Evolutionary conservation across 805 yeast genomes (phyloP).

Genomic region (Metschnikowia noctiluminum): DNA sequence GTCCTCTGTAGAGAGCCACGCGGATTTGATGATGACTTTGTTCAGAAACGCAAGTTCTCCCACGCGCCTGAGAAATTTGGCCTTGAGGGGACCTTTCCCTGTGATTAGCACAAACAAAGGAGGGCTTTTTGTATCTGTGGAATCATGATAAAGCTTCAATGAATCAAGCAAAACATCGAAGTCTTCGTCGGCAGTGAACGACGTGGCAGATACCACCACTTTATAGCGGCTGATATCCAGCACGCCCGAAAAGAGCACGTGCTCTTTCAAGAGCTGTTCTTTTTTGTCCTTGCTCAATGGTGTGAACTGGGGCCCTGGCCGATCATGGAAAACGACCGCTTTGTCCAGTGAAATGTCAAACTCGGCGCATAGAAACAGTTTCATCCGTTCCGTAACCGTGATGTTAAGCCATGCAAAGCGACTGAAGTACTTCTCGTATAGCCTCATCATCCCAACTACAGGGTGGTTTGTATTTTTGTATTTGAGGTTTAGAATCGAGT

Average conservation of each 20-base stretch:
- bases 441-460: conserved; percentile 54
- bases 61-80: conserved; percentile 48
- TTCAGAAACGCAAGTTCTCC: conserved; percentile 40
- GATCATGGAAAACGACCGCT: conserved; percentile 72
- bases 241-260: conserved; percentile 27
- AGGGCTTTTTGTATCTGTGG: conserved; percentile 24
- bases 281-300: conserved; percentile 41
- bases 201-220: conserved; percentile 81
- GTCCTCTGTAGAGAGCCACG: conserved; percentile 76
- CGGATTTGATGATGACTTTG: conserved; percentile 55
- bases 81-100: conserved; percentile 88
- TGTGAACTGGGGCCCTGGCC: conserved; percentile 69
- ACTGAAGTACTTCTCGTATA: conserved; percentile 64
- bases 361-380: conserved; percentile 49
- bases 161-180: conserved; percentile 67
- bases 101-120: conserved; percentile 76
- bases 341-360: conserved; percentile 48
- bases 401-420: conserved; percentile 66
- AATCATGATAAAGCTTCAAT: conserved; percentile 52
- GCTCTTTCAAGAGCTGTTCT: conserved; percentile 25
- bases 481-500: conserved; percentile 70
- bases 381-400: conserved; percentile 79
- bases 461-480: conserved; percentile 54
- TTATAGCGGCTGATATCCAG: conserved; percentile 41
- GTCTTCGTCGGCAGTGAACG: conserved; percentile 96